phyloP scores from a whole-genome alignment of 768 basidiomycete genomes.

The button mushroom (Agaricus bisporus) region DNA sequence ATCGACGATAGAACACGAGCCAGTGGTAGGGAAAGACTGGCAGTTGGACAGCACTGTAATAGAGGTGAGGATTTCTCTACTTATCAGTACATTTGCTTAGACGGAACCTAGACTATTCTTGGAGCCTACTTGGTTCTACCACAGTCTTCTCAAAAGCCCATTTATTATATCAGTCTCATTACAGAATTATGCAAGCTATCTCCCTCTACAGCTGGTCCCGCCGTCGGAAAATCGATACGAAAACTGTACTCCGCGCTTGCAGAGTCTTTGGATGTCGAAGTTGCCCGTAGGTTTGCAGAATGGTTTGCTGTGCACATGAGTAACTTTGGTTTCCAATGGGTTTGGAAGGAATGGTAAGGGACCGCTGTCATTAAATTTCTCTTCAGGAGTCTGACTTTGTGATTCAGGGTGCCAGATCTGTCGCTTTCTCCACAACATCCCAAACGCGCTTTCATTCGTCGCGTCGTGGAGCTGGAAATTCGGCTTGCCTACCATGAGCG shows the following conservation, averaged over 20 bases:
- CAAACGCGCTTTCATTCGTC: slow-evolving; percentile 79
- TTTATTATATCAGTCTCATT: slow-evolving; percentile 86
- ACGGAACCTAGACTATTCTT: slow-evolving; percentile 52
- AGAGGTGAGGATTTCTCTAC: slow-evolving; percentile 46
- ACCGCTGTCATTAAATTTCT: neutral
- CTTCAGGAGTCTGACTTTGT: neutral
- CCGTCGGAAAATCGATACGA: slow-evolving; percentile 92
- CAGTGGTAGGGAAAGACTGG: slow-evolving; percentile 65
- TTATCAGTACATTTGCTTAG: neutral
- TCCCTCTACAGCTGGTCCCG: slow-evolving; percentile 88
- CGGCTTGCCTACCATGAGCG: slow-evolving; percentile 92
- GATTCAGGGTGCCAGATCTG: slow-evolving; percentile 78
- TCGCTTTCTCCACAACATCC: slow-evolving; percentile 71
- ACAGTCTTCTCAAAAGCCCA: slow-evolving; percentile 63
- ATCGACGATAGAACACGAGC: slow-evolving; percentile 43
- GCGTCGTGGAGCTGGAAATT: slow-evolving; percentile 84
- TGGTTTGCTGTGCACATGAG: slow-evolving; percentile 98
- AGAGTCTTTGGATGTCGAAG: slow-evolving; percentile 83
- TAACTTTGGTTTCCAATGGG: slow-evolving; percentile 97
- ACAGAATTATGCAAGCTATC: slow-evolving; percentile 95
- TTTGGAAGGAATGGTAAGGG: slow-evolving; percentile 96
- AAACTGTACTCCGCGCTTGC: slow-evolving; percentile 76
- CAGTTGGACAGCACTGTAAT: slow-evolving; percentile 85
- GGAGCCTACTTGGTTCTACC: slow-evolving; percentile 74
- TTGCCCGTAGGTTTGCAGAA: slow-evolving; percentile 77